Evolutionary conservation across 306 rosid genomes (phyloP).

Genomic region (Astragalus membranaceus): DNA sequence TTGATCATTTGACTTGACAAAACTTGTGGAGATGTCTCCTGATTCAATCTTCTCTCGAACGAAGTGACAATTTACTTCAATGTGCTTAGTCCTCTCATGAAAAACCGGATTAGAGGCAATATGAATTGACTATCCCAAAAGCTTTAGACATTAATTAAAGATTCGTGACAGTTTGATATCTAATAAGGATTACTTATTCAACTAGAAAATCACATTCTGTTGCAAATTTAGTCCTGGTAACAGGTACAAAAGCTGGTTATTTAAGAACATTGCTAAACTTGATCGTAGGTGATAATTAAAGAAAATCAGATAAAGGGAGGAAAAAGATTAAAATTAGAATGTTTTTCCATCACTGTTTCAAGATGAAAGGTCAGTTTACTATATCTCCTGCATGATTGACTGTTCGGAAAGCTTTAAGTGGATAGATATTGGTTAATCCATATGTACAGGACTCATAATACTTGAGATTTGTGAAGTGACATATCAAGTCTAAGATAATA

Average conservation of each 20-base stretch:
- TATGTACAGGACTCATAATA: not conserved
- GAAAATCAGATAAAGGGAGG: not conserved
- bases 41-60: no score
- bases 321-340: not conserved
- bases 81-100: no score
- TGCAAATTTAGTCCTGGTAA: not conserved
- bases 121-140: not conserved
- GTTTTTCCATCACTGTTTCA: not conserved
- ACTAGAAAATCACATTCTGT: not conserved
- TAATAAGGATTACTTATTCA: not conserved
- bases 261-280: not conserved
- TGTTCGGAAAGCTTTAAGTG: not conserved
- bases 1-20: no score
- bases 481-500: not conserved
- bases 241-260: not conserved
- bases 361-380: constrained; percentile 9
- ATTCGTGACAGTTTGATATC: not conserved
- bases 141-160: not conserved
- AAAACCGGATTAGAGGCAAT: no score
- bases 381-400: not conserved
- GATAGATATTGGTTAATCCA: not conserved
- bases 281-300: not conserved
- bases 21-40: no score
- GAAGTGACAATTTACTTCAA: no score
- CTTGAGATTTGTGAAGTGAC: not conserved